Base-by-base conservation (phyloP, 2,329 filamentous ascomycete species). In the Chrysosporium queenslandicum region DNA sequence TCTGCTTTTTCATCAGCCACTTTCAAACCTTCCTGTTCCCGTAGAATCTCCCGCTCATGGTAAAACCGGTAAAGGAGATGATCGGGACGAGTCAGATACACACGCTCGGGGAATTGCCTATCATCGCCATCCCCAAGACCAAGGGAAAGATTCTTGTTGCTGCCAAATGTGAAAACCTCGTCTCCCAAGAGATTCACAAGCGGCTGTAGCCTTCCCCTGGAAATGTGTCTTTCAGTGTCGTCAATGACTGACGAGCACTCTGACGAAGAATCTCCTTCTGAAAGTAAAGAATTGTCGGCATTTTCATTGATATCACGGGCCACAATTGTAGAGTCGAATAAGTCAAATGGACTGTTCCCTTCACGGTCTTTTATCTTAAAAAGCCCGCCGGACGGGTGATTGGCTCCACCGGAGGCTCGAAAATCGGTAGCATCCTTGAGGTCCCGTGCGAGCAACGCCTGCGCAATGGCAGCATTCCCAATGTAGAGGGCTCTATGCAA, bases 361-460 rank as follows among this genome's bases (percentile, higher is more conserved):
- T 97, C 92, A 54, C 86, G 82, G 63, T 98, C 92, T 67, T 97
- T 98, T 48, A 92, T 87, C 71, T 94, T 96, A 63, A 96, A 90
- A 39, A 97, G 72, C 25, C 83, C 84, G 8, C 84, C 83, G 29
- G 83, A 79, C 61, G 81, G 81, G 58, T 80, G 75, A 18, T 77
- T 71, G 16, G 79, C 74, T 12, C 76, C 77, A 21, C 76, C 77
- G 29, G 58, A 58, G 16, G 77, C 73, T 5, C 80, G 79, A 57
- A 83, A 82, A 39, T 81, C 76, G 3, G 77, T 75, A 23, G 77
- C 77, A 61, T 89, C 81, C 34, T 77, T 78, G 20, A 82, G 75
- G 65, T 96, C 91, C 59, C 85, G 84, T 48, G 85, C 81, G 58
- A 98, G 75, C 29, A 98, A 81, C 18, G 87, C 75, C 43, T 88